Percentiles rank a stretch among this genome's conserved stretches.
Conservation (phyloP, 2,329 filamentous ascomycete genomes). For the Aspergillus fumigatiaffinis region DNA sequence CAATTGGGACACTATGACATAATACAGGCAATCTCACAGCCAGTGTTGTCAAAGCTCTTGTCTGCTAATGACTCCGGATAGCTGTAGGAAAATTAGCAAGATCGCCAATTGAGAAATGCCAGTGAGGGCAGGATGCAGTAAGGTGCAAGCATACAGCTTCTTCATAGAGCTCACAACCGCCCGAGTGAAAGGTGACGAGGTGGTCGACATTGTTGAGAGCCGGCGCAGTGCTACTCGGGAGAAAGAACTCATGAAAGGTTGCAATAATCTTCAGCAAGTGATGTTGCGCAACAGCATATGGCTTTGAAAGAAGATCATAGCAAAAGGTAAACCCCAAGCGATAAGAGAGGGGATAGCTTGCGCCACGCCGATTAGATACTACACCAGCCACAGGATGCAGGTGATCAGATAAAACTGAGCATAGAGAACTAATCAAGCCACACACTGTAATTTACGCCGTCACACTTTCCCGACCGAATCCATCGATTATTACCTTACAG, state of each 20-base stretch:
- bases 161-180: conserved; percentile 75
- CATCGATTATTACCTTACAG: no score
- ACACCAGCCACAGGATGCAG: not conserved
- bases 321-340: not conserved
- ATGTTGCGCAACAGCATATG: not conserved
- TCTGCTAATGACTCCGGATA: conserved; percentile 90
- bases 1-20: not conserved
- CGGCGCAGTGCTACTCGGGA: conserved; percentile 16
- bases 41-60: conserved; percentile 94
- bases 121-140: conserved; percentile 5
- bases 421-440: not conserved
- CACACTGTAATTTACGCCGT: not conserved
- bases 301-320: not conserved
- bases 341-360: not conserved
- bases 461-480: not conserved
- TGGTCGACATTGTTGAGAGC: conserved; percentile 32
- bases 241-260: conserved; percentile 22
- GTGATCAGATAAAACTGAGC: not conserved
- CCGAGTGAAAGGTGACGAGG: conserved; percentile 58
- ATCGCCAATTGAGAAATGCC: conserved; percentile 4
- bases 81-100: conserved; percentile 43
- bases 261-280: not conserved
- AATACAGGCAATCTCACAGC: conserved; percentile 47
- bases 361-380: not conserved
- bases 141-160: conserved; percentile 60